phyloP scores from a whole-genome alignment of 2,329 filamentous ascomycete species.

The Nannizzia gypsea region DNA sequence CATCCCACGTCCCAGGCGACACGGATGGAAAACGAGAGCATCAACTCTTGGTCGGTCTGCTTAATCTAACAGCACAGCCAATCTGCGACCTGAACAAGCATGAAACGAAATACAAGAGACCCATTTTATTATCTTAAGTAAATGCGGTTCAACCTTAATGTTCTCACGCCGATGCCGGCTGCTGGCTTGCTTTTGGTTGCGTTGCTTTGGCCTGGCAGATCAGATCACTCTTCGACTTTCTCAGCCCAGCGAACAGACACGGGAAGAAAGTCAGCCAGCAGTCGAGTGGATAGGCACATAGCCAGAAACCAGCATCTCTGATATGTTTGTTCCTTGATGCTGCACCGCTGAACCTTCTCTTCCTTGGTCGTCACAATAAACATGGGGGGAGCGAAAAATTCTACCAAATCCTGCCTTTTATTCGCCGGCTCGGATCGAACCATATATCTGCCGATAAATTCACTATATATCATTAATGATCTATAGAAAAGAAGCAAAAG shows the following conservation, averaged over 20 bases:
- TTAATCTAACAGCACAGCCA: background rate
- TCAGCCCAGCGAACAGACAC: background rate
- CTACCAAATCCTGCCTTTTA: background rate
- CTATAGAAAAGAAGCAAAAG: background rate
- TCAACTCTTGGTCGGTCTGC: background rate
- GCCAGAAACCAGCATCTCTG: background rate
- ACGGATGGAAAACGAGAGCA: background rate
- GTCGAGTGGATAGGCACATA: no score
- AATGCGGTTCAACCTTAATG: constrained; percentile 1
- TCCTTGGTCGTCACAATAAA: background rate
- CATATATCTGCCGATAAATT: background rate
- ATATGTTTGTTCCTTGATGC: background rate
- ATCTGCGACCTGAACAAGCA: constrained; percentile 1
- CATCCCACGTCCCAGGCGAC: background rate
- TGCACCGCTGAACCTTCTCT: background rate
- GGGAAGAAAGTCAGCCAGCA: background rate
- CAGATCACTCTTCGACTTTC: background rate
- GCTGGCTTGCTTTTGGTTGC: background rate
- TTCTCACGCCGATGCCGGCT: background rate
- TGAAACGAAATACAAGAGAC: background rate
- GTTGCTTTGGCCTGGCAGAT: background rate
- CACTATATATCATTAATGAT: constrained; percentile 1
- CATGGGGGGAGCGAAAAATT: background rate
- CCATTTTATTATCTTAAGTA: background rate
- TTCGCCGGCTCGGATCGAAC: background rate